Evolutionary conservation across 2,329 filamentous ascomycete genomes (phyloP), one percentile per base, ranked within the genome.

Genomic region (Trichoderma polysporum): DNA sequence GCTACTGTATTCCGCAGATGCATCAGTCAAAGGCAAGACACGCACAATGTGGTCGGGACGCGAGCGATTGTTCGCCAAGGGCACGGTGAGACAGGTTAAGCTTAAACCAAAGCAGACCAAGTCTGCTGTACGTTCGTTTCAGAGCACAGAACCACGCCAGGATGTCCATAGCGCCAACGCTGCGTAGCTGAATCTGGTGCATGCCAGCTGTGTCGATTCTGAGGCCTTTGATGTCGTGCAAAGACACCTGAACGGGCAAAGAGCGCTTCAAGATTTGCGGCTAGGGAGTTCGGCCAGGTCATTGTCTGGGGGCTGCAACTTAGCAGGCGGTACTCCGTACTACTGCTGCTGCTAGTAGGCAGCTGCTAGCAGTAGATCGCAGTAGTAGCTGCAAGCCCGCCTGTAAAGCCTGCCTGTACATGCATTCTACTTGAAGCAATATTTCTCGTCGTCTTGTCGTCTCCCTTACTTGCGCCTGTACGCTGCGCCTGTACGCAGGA

Each of bases 81-180:
- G 22, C 35, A 52, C 19, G 22, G 49, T 64, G 66, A 67, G 66
- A 67, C 66, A 47, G 53, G 60, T 68, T 68, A 68, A 68, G 66
- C 66, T 68, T 68, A 68, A 68, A 58, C 60, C 29, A 25, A 56
- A 50, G 65, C 31, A 33, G 10, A 57, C 37, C 25, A 61, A 31
- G 29, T 61, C 41, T 61, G 58, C 45, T 49, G 58, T 61, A 27
- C 58, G 35, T 27, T 52, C n/a, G 49, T 53, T 45, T 45, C 60
- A 31, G 47, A 39, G 59, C 22, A 54, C n/a, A 29, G n/a, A 45
- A 45, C 31, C 22, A 54, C 35, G 25, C 31, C 41, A 47, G 19
- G 22, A 25, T 29, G 47, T 29, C 58, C 19, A 58, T 3, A 25
- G 17, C 56, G 39, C 53, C 33, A 45, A 41, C 8, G 25, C 25